A percentile compares a stretch with the other conserved stretches of the same genome.
phyloP scores from a whole-genome alignment of 768 basidiomycete genomes.

The Pleurotus platypus region DNA sequence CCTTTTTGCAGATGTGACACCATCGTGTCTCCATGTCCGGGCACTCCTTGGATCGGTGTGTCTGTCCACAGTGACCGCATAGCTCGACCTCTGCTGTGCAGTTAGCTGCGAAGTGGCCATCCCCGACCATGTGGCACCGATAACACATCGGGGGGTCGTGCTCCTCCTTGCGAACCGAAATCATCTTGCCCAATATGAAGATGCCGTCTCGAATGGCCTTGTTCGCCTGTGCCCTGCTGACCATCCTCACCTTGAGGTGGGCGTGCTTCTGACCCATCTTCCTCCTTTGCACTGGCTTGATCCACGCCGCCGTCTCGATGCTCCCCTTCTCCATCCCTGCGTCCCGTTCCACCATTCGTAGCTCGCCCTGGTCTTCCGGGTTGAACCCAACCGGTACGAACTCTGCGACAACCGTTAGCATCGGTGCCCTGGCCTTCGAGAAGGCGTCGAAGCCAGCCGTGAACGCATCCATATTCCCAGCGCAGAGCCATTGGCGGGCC shows the following conservation, averaged over 20 bases:
- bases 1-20: slow-evolving; percentile 21
- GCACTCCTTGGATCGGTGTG: slow-evolving; percentile 16
- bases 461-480: slow-evolving; percentile 4
- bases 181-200: not conserved
- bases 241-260: slow-evolving; percentile 19
- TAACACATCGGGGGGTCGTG: slow-evolving; percentile 14
- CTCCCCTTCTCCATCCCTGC: slow-evolving; percentile 2
- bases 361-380: not conserved
- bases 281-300: slow-evolving; percentile 13
- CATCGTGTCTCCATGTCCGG: not conserved
- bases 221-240: slow-evolving; percentile 12
- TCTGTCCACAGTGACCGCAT: slow-evolving; percentile 15
- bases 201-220: slow-evolving; percentile 7
- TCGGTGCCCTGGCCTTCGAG: slow-evolving; percentile 6
- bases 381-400: slow-evolving; percentile 19
- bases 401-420: slow-evolving; percentile 13
- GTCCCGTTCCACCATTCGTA: slow-evolving; percentile 12
- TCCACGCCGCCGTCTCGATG: not conserved
- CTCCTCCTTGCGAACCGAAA: slow-evolving; percentile 9
- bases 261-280: slow-evolving; percentile 15
- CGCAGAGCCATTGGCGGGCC: slow-evolving; percentile 15
- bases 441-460: slow-evolving; percentile 10
- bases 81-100: slow-evolving; percentile 12
- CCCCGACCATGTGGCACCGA: slow-evolving; percentile 13
- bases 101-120: slow-evolving; percentile 13